Conservation (phyloP, 73 alveolate genomes). For the Paramecium sexaurelia region DNA sequence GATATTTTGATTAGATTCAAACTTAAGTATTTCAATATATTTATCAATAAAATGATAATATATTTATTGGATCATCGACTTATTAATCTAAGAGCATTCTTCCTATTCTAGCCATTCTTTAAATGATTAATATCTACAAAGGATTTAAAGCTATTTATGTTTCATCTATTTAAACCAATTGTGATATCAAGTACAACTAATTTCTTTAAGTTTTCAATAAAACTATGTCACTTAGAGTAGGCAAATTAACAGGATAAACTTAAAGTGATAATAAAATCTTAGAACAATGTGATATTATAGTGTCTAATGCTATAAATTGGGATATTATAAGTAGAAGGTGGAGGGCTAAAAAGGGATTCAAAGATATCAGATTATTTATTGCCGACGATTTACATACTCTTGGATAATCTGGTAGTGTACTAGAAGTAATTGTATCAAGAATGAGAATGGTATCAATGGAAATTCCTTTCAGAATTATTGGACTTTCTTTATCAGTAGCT, state of each 20-base stretch:
- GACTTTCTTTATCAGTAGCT: slow-evolving; percentile 85
- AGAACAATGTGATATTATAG: slow-evolving; percentile 67
- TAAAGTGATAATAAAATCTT: slow-evolving; percentile 68
- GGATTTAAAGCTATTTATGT: slow-evolving; percentile 77
- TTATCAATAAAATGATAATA: slow-evolving; percentile 87
- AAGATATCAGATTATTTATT: slow-evolving; percentile 75
- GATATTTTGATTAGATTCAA: slow-evolving; percentile 87
- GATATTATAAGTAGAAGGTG: slow-evolving; percentile 86
- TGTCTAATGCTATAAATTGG: slow-evolving; percentile 83
- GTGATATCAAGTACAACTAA: slow-evolving; percentile 58
- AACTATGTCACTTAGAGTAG: slow-evolving; percentile 63
- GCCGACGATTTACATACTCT: slow-evolving; percentile 89
- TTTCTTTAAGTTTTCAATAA: slow-evolving; percentile 68
- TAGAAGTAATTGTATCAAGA: slow-evolving; percentile 88
- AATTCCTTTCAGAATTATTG: slow-evolving; percentile 84
- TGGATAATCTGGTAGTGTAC: slow-evolving; percentile 73
- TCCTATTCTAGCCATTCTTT: slow-evolving; percentile 89
- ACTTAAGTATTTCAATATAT: slow-evolving; percentile 89
- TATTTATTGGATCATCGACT: slow-evolving; percentile 94
- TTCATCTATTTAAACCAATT: slow-evolving; percentile 72
- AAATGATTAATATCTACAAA: slow-evolving; percentile 76
- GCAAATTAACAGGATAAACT: slow-evolving; percentile 69
- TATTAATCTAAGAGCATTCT: slow-evolving; percentile 84
- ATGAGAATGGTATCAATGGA: slow-evolving; percentile 85
- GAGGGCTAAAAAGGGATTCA: slow-evolving; percentile 73